Percentiles rank a stretch among this genome's conserved stretches.
Evolutionary conservation across 2,329 filamentous ascomycete genomes (phyloP).

Genomic region (Aspergillus sojae): DNA sequence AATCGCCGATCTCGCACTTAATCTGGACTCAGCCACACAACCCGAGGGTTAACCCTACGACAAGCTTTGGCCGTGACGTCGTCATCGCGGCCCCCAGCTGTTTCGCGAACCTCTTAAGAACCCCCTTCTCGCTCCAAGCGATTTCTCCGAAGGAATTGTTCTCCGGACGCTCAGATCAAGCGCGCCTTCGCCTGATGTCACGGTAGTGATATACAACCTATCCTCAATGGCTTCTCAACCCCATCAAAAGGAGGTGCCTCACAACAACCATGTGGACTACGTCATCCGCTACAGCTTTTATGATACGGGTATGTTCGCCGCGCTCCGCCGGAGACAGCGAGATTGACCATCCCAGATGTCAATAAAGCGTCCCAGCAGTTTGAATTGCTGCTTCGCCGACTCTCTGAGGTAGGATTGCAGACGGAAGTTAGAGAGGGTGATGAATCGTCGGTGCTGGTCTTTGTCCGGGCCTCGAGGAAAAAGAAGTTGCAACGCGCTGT

Average conservation of each 20-base stretch:
- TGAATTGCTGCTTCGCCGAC: constrained; percentile 73
- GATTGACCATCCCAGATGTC: constrained; percentile 56
- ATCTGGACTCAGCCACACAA: not conserved
- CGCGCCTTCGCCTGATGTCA: not conserved
- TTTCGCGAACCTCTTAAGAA: not conserved
- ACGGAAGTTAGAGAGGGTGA: constrained; percentile 85
- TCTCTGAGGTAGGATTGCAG: constrained; percentile 77
- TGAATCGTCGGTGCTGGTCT: constrained; percentile 75
- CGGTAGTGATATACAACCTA: not conserved
- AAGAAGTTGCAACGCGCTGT: constrained; percentile 77
- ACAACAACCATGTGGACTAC: constrained; percentile 79
- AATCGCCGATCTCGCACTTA: not conserved
- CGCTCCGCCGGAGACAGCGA: not conserved
- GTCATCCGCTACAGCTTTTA: constrained; percentile 80
- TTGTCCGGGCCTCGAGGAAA: constrained; percentile 74
- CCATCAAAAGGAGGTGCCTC: constrained; percentile 37
- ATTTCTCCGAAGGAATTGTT: not conserved
- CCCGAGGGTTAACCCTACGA: constrained; percentile 4
- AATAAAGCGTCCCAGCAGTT: constrained; percentile 73
- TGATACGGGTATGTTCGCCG: constrained; percentile 58
- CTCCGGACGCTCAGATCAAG: not conserved
- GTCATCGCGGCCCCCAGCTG: not conserved
- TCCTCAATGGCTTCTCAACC: constrained; percentile 32
- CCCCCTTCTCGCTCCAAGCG: not conserved
- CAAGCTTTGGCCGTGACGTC: constrained; percentile 8